These are phyloP conservation scores for Hemisphaericaspora lyxosophila DNA, from an alignment of 1,139 yeast genomes.

Conservation along the genomic window DNA sequence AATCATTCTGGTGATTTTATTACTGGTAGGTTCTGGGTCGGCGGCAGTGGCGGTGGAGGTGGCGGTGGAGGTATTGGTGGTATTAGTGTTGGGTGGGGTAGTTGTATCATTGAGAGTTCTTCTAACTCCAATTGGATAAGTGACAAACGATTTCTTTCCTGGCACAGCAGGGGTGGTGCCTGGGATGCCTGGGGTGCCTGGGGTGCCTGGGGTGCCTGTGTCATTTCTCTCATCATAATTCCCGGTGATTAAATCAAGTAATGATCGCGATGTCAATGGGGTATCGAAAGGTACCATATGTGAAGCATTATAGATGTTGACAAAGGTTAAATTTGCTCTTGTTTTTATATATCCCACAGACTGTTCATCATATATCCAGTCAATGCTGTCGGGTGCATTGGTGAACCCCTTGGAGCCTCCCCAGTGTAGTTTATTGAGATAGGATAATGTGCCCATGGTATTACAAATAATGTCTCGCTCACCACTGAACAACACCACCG, in stretches of 20 bases:
- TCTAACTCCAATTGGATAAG: constrained; percentile 35
- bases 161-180: constrained; percentile 13
- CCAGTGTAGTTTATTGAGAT: constrained; percentile 67
- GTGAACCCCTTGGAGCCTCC: constrained; percentile 62
- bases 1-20: constrained; percentile 39
- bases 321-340: constrained; percentile 75
- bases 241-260: constrained; percentile 53
- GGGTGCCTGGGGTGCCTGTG: too few relatives aligned
- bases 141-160: constrained; percentile 21
- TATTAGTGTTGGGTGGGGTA: constrained; percentile 2
- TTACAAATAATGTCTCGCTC: constrained; percentile 89
- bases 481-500: constrained; percentile 79
- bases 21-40: constrained; percentile 18
- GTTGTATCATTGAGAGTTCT: constrained; percentile 9
- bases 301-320: constrained; percentile 71
- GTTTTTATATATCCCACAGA: constrained; percentile 51
- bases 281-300: constrained; percentile 95
- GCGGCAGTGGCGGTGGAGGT: constrained; percentile 7
- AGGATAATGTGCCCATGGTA: constrained; percentile 67
- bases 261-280: constrained; percentile 67
- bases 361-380: constrained; percentile 54
- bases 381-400: constrained; percentile 29
- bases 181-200: too few relatives aligned
- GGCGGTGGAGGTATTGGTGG: constrained; percentile 4
- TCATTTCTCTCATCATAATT: constrained; percentile 30